phyloP scores from a whole-genome alignment of 1,284 basidiomycete genomes.

The Leccinum ambiguum region DNA sequence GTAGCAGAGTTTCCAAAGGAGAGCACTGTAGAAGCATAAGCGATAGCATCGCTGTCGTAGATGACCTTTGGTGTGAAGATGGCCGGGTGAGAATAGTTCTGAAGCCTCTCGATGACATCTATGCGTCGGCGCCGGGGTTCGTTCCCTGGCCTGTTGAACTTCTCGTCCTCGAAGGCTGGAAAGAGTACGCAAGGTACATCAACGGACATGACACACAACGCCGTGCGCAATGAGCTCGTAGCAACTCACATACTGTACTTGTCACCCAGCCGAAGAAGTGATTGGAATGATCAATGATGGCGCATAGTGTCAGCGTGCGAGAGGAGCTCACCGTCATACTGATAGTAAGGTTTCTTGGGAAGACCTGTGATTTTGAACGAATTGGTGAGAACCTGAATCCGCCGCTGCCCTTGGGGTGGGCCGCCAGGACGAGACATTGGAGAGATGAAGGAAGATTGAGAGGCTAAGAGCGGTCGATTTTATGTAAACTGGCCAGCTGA shows the following conservation, averaged over 20 bases:
- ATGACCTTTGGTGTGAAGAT: constrained; percentile 34
- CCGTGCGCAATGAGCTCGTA: neutral
- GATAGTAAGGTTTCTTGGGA: constrained; percentile 32
- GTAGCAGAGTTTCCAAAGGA: constrained; percentile 27
- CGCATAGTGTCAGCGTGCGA: constrained; percentile 7
- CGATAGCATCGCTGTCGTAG: constrained; percentile 42
- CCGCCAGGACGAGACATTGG: constrained; percentile 24
- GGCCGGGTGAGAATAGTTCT: constrained; percentile 25
- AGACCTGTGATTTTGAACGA: constrained; percentile 32
- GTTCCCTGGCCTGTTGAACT: neutral
- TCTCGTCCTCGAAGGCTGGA: constrained; percentile 23
- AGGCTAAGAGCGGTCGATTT: constrained; percentile 1
- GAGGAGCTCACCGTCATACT: constrained; percentile 39
- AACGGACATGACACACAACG: constrained; percentile 13
- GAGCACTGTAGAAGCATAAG: constrained; percentile 33
- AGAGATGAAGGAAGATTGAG: constrained; percentile 7
- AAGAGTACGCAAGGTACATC: neutral
- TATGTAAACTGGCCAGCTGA: constrained; percentile 13
- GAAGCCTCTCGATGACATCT: constrained; percentile 36
- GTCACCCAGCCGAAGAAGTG: constrained; percentile 5
- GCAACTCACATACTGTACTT: constrained; percentile 30
- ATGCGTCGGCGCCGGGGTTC: constrained; percentile 21
- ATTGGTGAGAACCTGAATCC: constrained; percentile 23
- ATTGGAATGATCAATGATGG: constrained; percentile 7
- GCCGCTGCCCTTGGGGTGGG: constrained; percentile 13